Evolutionary conservation across 768 basidiomycete genomes (phyloP).

Genomic region (Postia placenta): DNA sequence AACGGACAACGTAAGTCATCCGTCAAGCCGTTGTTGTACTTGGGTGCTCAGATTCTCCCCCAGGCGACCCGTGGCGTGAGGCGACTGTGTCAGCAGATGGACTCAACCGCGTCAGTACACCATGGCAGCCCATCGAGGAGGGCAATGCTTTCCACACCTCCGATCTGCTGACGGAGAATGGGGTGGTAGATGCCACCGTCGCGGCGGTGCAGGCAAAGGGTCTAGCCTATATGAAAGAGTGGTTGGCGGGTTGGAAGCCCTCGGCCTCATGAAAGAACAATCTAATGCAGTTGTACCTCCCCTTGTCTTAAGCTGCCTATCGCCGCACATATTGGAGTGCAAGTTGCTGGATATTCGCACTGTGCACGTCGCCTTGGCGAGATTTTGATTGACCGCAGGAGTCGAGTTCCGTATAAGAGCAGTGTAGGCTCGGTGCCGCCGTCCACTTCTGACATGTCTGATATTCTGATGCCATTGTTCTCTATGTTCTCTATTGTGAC

Average conservation of each 20-base stretch:
- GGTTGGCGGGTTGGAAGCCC: constrained; percentile 39
- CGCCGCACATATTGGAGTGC: too few species aligned
- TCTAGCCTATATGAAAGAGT: constrained; percentile 45
- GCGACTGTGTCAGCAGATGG: constrained; percentile 59
- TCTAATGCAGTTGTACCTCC: too few species aligned
- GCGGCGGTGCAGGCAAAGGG: constrained; percentile 47
- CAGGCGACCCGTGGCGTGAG: constrained; percentile 72
- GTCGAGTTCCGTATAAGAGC: too few species aligned
- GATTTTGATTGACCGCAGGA: too few species aligned
- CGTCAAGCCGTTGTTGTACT: background rate
- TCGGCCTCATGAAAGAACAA: too few species aligned
- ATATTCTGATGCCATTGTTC: background rate
- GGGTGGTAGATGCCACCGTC: constrained; percentile 43
- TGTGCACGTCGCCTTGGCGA: too few species aligned
- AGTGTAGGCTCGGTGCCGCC: too few species aligned
- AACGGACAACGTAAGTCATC: constrained; percentile 54
- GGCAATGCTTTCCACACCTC: constrained; percentile 67
- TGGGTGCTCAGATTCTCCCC: background rate
- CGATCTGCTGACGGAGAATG: constrained; percentile 41
- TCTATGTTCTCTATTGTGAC: too few species aligned
- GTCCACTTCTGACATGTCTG: background rate
- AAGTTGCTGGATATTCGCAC: too few species aligned
- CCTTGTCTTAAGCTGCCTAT: too few species aligned
- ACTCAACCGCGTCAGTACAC: constrained; percentile 38
- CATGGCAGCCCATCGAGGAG: constrained; percentile 48